phyloP scores from a whole-genome alignment of 1,139 yeast species.

The Debaryomyces nepalensis region DNA sequence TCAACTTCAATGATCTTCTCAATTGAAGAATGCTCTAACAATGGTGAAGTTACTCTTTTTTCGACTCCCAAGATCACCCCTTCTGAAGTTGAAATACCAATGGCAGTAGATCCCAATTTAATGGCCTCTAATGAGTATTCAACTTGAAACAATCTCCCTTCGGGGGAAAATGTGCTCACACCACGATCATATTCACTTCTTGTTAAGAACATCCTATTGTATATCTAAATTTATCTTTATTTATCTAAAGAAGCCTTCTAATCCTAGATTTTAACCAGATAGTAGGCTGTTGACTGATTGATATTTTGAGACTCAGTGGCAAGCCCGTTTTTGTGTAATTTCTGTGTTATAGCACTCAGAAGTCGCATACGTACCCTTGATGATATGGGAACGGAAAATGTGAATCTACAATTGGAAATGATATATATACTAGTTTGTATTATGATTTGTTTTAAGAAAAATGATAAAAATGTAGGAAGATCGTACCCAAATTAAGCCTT shows the following conservation, averaged over 20 bases:
- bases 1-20: conserved; percentile 97
- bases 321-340: conserved; percentile 12
- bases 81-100: conserved; percentile 95
- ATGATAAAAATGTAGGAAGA: conserved; percentile 7
- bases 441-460: conserved; percentile 7
- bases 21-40: conserved; percentile 89
- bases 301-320: conserved; percentile 42
- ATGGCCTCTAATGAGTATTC: conserved; percentile 98
- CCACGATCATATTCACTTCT: conserved; percentile 99
- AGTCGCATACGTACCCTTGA: no score
- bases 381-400: no score
- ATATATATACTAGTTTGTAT: conserved; percentile 1
- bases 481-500: conserved; percentile 16
- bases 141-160: conserved; percentile 97
- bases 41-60: conserved; percentile 91
- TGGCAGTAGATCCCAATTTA: conserved; percentile 95
- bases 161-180: conserved; percentile 97
- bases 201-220: conserved; percentile 77
- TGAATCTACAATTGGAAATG: not conserved
- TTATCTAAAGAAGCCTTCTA: conserved; percentile 4
- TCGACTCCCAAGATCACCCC: conserved; percentile 97
- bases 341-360: no score
- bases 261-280: conserved; percentile 1
- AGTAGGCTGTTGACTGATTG: conserved; percentile 42
- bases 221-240: conserved; percentile 4